Percentiles rank a stretch among this genome's conserved stretches.
Evolutionary conservation across 306 rosid species (phyloP).

Genomic region (peach (Prunus persica)): Prunus_persica_NCBIv2 NC_034012.1:6765001-6765500

Average conservation of each 20-base stretch:
- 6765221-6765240: constrained; percentile 47
- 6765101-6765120: constrained; percentile 71
- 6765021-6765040: constrained; percentile 54
- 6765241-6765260: constrained; percentile 10
- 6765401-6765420: constrained; percentile 1
- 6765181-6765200: constrained; percentile 46
- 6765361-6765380: neutral
- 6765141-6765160: constrained; percentile 52
- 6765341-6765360: neutral
- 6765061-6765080: constrained; percentile 62
- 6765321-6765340: neutral
- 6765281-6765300: neutral
- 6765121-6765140: constrained; percentile 32
- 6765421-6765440: neutral
- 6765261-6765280: neutral
- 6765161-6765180: constrained; percentile 52
- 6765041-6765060: constrained; percentile 80
- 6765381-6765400: neutral
- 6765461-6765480: neutral
- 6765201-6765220: constrained; percentile 86
- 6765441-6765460: neutral
- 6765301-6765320: neutral
- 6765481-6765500: neutral
- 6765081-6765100: constrained; percentile 41
- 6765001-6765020: constrained; percentile 60